phyloP scores from a whole-genome alignment of 495 filamentous ascomycete genomes.

The Oidiodendron maius region DNA sequence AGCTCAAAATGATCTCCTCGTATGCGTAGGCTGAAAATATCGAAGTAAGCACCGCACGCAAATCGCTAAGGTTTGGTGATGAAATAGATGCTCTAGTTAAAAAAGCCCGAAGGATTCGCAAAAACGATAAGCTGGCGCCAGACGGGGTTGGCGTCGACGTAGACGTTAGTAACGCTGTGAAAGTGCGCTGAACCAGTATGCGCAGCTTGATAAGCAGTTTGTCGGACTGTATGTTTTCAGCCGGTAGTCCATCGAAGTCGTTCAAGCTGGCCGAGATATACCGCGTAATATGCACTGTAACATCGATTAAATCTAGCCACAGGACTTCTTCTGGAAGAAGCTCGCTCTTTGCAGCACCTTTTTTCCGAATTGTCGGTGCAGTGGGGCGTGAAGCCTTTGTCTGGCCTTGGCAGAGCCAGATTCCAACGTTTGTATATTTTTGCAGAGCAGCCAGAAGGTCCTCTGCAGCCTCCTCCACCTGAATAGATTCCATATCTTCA shows the following conservation, averaged over 20 bases:
- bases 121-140: slow-evolving; percentile 64
- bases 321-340: slow-evolving; percentile 74
- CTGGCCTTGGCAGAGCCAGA: slow-evolving; percentile 93
- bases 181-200: slow-evolving; percentile 77
- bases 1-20: slow-evolving; percentile 76
- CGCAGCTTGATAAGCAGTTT: slow-evolving; percentile 58
- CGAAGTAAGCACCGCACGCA: slow-evolving; percentile 75
- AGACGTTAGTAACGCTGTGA: slow-evolving; percentile 76
- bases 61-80: slow-evolving; percentile 80
- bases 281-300: slow-evolving; percentile 74
- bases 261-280: slow-evolving; percentile 11
- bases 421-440: slow-evolving; percentile 85
- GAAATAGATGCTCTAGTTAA: slow-evolving; percentile 73
- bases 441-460: slow-evolving; percentile 70
- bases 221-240: slow-evolving; percentile 32
- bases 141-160: slow-evolving; percentile 38
- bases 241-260: slow-evolving; percentile 24
- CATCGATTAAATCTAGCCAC: slow-evolving; percentile 89
- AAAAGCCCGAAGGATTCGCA: slow-evolving; percentile 85
- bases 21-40: slow-evolving; percentile 95
- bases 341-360: slow-evolving; percentile 45
- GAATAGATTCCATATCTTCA: slow-evolving; percentile 23
- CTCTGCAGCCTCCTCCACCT: slow-evolving; percentile 46
- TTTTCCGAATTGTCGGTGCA: slow-evolving; percentile 27
- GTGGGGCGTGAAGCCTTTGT: slow-evolving; percentile 48